Conservation (phyloP, 345 rosid genomes). For the Anastatica hierochuntica region DNA sequence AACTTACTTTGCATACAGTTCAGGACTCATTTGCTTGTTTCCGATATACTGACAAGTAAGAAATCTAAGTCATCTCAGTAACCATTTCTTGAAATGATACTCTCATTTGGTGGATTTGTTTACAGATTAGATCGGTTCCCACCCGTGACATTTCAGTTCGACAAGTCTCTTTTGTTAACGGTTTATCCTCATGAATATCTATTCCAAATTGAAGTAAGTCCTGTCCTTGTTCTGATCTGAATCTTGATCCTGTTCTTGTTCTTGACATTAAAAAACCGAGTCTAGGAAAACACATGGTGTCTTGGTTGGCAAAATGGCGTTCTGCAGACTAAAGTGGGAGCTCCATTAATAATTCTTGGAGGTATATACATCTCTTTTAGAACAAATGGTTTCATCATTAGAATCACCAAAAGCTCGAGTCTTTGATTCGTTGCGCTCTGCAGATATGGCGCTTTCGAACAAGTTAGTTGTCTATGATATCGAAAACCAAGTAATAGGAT, state of each 20-base stretch:
- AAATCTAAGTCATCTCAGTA: neutral
- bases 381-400: neutral
- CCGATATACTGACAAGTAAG: conserved; percentile 48
- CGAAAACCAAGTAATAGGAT: conserved; percentile 75
- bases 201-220: conserved; percentile 46
- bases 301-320: conserved; percentile 76
- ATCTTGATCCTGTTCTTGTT: neutral
- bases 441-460: conserved; percentile 87
- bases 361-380: conserved; percentile 30
- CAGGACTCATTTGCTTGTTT: conserved; percentile 65
- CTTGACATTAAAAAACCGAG: neutral
- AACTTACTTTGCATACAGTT: conserved; percentile 38
- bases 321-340: conserved; percentile 43
- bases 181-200: conserved; percentile 68
- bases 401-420: neutral
- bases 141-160: conserved; percentile 51
- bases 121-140: conserved; percentile 82
- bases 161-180: conserved; percentile 44
- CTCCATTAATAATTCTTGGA: conserved; percentile 61
- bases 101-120: neutral
- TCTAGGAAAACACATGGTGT: conserved; percentile 62
- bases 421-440: neutral
- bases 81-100: neutral
- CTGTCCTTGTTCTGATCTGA: neutral
- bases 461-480: conserved; percentile 82